Base-by-base conservation (phyloP, 345 rosid species). In the Arabidopsis thaliana region DNA sequence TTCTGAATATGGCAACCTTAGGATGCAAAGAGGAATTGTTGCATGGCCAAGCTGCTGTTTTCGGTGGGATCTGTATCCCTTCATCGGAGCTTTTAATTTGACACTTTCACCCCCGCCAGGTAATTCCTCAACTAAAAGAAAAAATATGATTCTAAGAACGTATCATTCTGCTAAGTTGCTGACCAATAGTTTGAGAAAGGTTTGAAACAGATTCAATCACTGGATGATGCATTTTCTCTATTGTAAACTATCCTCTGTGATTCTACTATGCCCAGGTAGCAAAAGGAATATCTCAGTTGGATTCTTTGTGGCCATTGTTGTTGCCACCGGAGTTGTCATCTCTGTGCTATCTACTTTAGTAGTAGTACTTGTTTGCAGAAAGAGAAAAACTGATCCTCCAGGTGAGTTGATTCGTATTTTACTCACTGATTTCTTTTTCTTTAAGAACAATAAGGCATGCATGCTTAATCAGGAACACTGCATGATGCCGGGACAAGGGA, bases 41-140 rank as follows among this genome's bases (percentile, higher is more conserved):
- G 41, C 40, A 3, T 32, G 1, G 1, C 30, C 69, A 32, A 69
- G 60, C 9, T 81, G 80, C 23, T 3, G 52, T 32, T 45, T 46
- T 30, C 6, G 28, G 56, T 64, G 56, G 69, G 69, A 64, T 64
- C 1, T 64, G 12, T 3, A 46, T 0, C 55, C 56, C 4, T 64
- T 64, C 25, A 40, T 0, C 0, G 56, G n/a, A 13, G 55, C 56
- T 46, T 46, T 64, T 32, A 2, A 64, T 8, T 2, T 1, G 1
- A 0, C 23, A 46, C 1, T 3, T n/a, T 14, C 45, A 41, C 4
- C 45, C 8, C 3, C 0, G 22, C 6, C 8, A 45, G 25, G 38
- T 59, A 9, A 28, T n/a, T 55, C 37, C n/a, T 42, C 50, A n/a
- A 45, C 50, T 45, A 16, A 16, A 16, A n/a, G 50, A n/a, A n/a